Evolutionary conservation across 352 stramenopile species (phyloP), one percentile per base, ranked within the genome.

Genomic region (Thraustochytrium sp.): DNA sequence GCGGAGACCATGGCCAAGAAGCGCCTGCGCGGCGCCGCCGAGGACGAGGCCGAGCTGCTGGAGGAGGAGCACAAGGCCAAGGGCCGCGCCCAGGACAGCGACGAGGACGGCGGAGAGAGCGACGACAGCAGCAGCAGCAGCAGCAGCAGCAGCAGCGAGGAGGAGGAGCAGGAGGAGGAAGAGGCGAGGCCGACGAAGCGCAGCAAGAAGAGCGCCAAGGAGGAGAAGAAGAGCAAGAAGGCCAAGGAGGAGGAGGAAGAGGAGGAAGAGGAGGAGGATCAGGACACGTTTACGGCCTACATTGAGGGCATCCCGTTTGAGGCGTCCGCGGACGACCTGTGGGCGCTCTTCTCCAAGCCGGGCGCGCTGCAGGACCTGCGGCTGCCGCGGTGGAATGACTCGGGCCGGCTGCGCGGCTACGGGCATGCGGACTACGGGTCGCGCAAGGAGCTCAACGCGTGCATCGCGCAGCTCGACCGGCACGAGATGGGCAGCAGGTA

Each of bases 291-390:
- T n/a, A 65, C 75, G 8, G 90, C 98, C 42, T 98, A 97, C 87
- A 91, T 98, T 48, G 94, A 98, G 88, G 95, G 96, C 34, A 95
- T 99, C 53, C 93, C 95, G 48, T 99, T 97, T 89, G 90, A 92
- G 62, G 90, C 90, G 3, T 92, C 89, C 55, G 93, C 96, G 83
- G 90, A 95, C 18, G 91, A 97, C 77, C 85, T 99, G 11, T 90
- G 93, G 44, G 91, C 86, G 4, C 96, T 98, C 86, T 97, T 97
- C 59, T 88, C 90, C 21, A 87, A 87, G 18, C 96, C 91, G 76
- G 89, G 91, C 11, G 91, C 93, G n/a, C 91, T 98, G 68, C 88
- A 94, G 72, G 92, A 98, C 76, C 86, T 98, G 63, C 92, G 95
- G n/a, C 90, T 99, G 85, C 94, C 96, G 5, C 92, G 92, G 18